Conservation (phyloP, 352 stramenopile species). For the Pythium rishiriense region DNA sequence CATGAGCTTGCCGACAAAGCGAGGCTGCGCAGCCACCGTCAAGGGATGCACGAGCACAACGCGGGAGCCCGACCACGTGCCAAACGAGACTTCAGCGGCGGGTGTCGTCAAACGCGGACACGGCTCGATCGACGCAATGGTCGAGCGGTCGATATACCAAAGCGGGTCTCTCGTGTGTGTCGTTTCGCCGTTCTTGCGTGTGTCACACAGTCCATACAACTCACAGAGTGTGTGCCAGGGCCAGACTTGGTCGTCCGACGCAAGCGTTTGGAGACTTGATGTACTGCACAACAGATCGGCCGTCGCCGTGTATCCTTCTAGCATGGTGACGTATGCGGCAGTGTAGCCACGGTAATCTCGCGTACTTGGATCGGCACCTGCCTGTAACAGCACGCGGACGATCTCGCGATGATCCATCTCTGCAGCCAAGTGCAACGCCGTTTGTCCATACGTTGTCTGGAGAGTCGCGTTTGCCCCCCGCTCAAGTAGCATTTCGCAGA, state of each 20-base stretch:
- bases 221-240: neutral
- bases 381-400: neutral
- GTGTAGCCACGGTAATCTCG: neutral
- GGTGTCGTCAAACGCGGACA: neutral
- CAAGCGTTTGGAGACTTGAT: neutral
- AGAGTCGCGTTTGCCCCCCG: neutral
- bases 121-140: conserved; percentile 1
- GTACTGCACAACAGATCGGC: neutral
- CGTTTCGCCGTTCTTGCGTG: neutral
- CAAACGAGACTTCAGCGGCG: neutral
- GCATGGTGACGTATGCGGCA: neutral
- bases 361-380: neutral
- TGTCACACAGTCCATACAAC: neutral
- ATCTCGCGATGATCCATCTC: neutral
- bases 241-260: neutral
- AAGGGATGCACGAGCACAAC: neutral
- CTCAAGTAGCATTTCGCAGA: neutral
- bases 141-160: conserved; percentile 5
- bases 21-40: no score
- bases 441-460: neutral
- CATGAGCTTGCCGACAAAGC: neutral
- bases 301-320: neutral
- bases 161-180: neutral
- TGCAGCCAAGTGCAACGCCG: neutral
- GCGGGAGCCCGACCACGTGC: neutral